Conservation (phyloP, 257 asterid genomes). For the Solanum chmielewskii region DNA sequence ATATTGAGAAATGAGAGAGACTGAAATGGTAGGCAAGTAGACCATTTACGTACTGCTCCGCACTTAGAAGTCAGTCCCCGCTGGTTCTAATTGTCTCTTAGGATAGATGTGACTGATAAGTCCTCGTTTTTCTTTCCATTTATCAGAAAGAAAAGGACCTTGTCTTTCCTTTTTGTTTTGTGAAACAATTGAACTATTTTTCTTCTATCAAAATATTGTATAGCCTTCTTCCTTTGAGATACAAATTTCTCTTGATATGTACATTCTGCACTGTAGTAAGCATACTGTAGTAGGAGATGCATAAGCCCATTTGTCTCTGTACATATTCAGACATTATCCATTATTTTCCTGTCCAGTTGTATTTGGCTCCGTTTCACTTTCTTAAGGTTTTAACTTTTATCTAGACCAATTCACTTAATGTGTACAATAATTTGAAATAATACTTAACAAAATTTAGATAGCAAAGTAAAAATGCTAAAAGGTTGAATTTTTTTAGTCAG, state of each 20-base stretch:
- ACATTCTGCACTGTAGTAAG: neutral
- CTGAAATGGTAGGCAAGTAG: neutral
- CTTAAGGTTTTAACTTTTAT: neutral
- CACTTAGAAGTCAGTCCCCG: neutral
- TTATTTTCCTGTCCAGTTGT: neutral
- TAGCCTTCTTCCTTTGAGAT: neutral
- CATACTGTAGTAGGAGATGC: neutral
- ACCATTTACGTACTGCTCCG: neutral
- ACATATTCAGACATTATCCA: neutral
- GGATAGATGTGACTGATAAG: neutral
- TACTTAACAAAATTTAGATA: neutral
- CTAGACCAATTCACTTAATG: neutral
- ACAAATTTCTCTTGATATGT: neutral
- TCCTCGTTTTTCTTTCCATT: neutral
- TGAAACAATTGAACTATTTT: neutral
- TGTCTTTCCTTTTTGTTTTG: neutral
- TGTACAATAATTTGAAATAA: neutral
- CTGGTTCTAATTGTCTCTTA: neutral
- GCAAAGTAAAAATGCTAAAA: neutral
- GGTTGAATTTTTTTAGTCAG: neutral
- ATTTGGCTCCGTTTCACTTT: neutral
- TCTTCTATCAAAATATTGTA: neutral
- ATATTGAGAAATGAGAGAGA: neutral
- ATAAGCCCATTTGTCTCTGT: neutral
- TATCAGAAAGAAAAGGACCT: neutral